A percentile compares a stretch with the other conserved stretches of the same genome.
Conservation (phyloP, 163 green algal genomes). For the Prototheca wickerhamii region DNA sequence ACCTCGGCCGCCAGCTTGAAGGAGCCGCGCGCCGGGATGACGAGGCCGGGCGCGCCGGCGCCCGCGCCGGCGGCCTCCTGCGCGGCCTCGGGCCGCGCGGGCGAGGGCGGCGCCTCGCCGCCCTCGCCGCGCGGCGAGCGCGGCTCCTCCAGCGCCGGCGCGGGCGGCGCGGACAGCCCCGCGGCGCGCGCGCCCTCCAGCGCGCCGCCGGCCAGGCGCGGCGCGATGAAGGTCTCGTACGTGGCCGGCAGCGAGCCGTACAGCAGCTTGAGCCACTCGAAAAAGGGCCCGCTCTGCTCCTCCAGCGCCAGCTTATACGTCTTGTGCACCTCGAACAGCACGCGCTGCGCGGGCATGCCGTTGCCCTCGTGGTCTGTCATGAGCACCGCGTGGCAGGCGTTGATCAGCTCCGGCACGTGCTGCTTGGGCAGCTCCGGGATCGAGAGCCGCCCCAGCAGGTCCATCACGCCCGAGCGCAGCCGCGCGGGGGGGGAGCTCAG, state of each 20-base stretch:
- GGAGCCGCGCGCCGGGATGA: constrained; percentile 11
- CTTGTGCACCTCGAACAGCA: constrained; percentile 88
- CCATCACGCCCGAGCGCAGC: constrained; percentile 5
- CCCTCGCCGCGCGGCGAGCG: too few relatives aligned
- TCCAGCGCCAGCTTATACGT: constrained; percentile 59
- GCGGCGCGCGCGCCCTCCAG: neutral
- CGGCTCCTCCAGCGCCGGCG: too few relatives aligned
- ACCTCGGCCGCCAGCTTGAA: constrained; percentile 21
- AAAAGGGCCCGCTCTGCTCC: constrained; percentile 29
- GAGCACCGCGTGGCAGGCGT: constrained; percentile 50
- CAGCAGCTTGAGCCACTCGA: constrained; percentile 21
- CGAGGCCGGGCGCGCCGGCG: too few relatives aligned
- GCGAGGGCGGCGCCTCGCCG: neutral
- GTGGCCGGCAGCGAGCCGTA: constrained; percentile 11
- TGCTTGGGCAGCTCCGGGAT: constrained; percentile 51
- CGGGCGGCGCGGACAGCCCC: neutral
- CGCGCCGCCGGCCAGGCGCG: neutral
- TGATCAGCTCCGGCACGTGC: constrained; percentile 51
- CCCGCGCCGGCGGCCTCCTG: too few relatives aligned
- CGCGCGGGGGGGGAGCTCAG: neutral
- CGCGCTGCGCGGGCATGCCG: constrained; percentile 64
- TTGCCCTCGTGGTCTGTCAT: constrained; percentile 82
- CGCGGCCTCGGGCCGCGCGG: neutral
- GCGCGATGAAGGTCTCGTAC: neutral
- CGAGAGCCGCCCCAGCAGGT: constrained; percentile 38